Conservation (phyloP, 2,329 filamentous ascomycete species). For the Laburnicola sp. region DNA sequence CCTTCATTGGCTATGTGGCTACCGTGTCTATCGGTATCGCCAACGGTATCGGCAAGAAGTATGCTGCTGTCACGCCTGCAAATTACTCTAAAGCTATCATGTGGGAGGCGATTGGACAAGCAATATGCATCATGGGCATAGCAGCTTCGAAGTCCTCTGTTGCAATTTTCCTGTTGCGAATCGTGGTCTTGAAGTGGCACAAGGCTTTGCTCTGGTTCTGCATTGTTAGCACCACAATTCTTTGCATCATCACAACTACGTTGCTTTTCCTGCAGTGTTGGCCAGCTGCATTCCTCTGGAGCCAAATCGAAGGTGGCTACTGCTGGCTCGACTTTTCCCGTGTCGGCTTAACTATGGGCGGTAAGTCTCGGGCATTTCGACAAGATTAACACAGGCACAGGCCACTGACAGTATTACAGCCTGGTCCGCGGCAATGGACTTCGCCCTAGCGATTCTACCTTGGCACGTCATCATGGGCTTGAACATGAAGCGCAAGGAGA, state of each 20-base stretch:
- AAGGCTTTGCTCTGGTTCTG: constrained; percentile 37
- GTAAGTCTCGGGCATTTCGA: constrained; percentile 9
- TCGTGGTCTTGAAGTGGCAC: constrained; percentile 35
- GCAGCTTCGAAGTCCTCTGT: constrained; percentile 36
- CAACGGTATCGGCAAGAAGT: constrained; percentile 34
- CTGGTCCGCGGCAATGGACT: constrained; percentile 41
- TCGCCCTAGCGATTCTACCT: constrained; percentile 40
- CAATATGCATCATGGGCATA: constrained; percentile 37
- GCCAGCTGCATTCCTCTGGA: constrained; percentile 33
- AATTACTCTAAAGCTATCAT: constrained; percentile 37
- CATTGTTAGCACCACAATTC: constrained; percentile 28
- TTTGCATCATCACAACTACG: constrained; percentile 32
- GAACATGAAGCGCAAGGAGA: constrained; percentile 42
- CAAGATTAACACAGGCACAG: not conserved
- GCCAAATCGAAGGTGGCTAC: constrained; percentile 27
- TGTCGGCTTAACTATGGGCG: constrained; percentile 34
- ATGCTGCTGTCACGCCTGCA: constrained; percentile 23
- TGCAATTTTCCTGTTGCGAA: constrained; percentile 36
- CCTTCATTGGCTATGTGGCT: constrained; percentile 31
- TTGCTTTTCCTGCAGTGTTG: constrained; percentile 34
- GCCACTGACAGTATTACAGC: constrained; percentile 17
- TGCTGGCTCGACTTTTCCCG: constrained; percentile 35
- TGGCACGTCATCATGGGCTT: constrained; percentile 40
- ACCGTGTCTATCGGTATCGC: constrained; percentile 29
- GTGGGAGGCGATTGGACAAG: constrained; percentile 38